A percentile compares a stretch with the other conserved stretches of the same genome.
phyloP scores from a whole-genome alignment of 2,329 filamentous ascomycete genomes.

The Penicillium oxalicum region DNA sequence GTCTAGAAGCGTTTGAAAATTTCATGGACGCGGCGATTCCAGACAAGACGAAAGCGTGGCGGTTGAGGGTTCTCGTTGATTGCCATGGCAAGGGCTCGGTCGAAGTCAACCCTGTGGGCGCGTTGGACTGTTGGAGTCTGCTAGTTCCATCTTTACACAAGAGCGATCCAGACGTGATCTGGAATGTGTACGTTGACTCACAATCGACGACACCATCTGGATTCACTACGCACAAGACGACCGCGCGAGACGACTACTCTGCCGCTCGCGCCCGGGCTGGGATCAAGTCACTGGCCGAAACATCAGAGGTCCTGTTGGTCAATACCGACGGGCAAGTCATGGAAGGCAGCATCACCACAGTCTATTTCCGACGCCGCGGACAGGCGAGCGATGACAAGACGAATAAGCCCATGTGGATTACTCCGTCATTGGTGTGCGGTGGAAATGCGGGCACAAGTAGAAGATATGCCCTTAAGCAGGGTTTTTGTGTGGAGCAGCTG shows the following conservation, averaged over 20 bases:
- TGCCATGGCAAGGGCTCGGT: slow-evolving; percentile 25
- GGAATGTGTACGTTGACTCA: slow-evolving; percentile 51
- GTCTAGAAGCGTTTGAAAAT: slow-evolving; percentile 23
- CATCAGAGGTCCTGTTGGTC: slow-evolving; percentile 69
- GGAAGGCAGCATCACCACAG: slow-evolving; percentile 77
- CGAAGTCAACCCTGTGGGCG: slow-evolving; percentile 27
- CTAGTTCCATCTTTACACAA: slow-evolving; percentile 20
- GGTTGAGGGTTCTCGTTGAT: slow-evolving; percentile 33
- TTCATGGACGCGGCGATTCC: slow-evolving; percentile 29
- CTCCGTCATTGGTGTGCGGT: slow-evolving; percentile 68
- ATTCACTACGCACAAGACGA: slow-evolving; percentile 86
- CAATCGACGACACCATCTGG: slow-evolving; percentile 47
- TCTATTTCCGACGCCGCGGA: slow-evolving; percentile 69
- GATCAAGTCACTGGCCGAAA: slow-evolving; percentile 42
- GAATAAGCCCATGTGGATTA: slow-evolving; percentile 61
- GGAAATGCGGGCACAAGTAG: slow-evolving; percentile 79
- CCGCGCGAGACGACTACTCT: slow-evolving; percentile 65
- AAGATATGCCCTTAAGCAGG: slow-evolving; percentile 69
- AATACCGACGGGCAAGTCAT: slow-evolving; percentile 64
- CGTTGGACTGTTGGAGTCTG: slow-evolving; percentile 22
- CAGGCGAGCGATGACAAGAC: too few relatives aligned
- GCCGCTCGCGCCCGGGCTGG: slow-evolving; percentile 57
- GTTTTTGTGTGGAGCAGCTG: slow-evolving; percentile 60
- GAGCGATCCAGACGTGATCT: slow-evolving; percentile 25
- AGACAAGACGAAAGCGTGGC: slow-evolving; percentile 31